Conservation (phyloP, 1,284 basidiomycete species). For the Moesziomyces sp. region DNA sequence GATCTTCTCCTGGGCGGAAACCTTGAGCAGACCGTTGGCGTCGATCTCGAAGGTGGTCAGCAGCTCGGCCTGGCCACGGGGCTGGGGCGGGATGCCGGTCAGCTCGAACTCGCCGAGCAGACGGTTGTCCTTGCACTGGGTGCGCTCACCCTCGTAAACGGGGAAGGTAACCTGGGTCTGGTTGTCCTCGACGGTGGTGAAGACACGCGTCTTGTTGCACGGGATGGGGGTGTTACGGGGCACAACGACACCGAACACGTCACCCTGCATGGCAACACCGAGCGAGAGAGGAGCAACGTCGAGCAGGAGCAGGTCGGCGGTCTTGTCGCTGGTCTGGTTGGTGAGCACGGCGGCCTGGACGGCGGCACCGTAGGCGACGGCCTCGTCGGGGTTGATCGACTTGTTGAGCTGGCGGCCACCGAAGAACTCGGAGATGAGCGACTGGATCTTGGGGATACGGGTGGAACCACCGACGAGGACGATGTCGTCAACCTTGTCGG, state of each 20-base stretch:
- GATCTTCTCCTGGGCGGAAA: conserved; percentile 66
- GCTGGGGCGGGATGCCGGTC: conserved; percentile 67
- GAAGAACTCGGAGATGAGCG: conserved; percentile 97
- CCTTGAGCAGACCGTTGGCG: conserved; percentile 68
- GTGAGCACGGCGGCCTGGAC: conserved; percentile 68
- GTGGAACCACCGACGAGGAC: conserved; percentile 99
- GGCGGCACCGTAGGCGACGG: conserved; percentile 69
- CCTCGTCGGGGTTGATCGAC: conserved; percentile 75
- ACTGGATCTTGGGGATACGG: conserved; percentile 99
- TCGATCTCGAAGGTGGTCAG: conserved; percentile 67
- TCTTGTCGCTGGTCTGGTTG: conserved; percentile 68
- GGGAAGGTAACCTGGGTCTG: conserved; percentile 68
- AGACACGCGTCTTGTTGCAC: conserved; percentile 67
- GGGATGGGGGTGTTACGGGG: conserved; percentile 68
- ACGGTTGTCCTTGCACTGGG: conserved; percentile 68
- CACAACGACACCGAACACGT: conserved; percentile 67
- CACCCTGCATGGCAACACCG: conserved; percentile 68
- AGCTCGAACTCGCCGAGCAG: conserved; percentile 68
- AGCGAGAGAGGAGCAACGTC: conserved; percentile 68
- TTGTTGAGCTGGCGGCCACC: conserved; percentile 97
- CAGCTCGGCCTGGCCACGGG: conserved; percentile 67
- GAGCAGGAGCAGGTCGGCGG: conserved; percentile 67
- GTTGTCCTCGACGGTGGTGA: conserved; percentile 68
- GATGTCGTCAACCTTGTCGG: conserved; percentile 98
- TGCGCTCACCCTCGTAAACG: conserved; percentile 68